A percentile compares a stretch with the other conserved stretches of the same genome.
Conservation (phyloP, 2,329 filamentous ascomycete species). For the Sphaerulina musiva region DNA sequence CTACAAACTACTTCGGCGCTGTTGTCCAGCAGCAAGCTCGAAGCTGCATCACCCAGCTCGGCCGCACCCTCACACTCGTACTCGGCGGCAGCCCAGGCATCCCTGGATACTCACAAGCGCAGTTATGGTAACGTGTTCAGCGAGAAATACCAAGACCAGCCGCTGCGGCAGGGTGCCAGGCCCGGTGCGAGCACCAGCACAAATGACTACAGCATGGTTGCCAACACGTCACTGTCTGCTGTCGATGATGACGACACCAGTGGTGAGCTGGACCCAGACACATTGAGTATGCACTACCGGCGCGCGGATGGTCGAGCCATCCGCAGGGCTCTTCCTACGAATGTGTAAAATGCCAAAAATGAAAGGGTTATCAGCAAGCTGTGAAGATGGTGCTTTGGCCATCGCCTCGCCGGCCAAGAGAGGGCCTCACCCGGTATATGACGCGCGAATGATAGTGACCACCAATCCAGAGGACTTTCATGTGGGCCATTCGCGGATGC, state of each 20-base stretch:
- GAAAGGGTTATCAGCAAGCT: not conserved
- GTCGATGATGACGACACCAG: slow-evolving; percentile 32
- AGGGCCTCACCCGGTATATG: no score
- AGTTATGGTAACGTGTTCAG: slow-evolving; percentile 42
- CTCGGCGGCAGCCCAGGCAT: slow-evolving; percentile 21
- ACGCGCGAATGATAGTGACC: no score
- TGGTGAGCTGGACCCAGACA: slow-evolving; percentile 28
- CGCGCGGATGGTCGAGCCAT: slow-evolving; percentile 40
- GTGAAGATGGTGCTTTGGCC: no score
- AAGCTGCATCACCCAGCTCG: slow-evolving; percentile 43
- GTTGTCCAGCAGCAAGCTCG: slow-evolving; percentile 32
- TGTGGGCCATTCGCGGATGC: no score
- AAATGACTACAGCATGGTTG: slow-evolving; percentile 8
- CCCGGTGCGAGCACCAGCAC: slow-evolving; percentile 26
- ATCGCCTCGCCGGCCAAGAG: no score
- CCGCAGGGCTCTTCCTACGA: slow-evolving; percentile 24
- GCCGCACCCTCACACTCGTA: slow-evolving; percentile 28
- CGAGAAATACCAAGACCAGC: slow-evolving; percentile 37
- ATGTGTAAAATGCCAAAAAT: slow-evolving; percentile 1
- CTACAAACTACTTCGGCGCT: slow-evolving; percentile 34
- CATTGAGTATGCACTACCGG: slow-evolving; percentile 40
- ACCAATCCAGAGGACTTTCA: no score
- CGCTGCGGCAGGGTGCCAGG: slow-evolving; percentile 41
- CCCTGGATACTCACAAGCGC: slow-evolving; percentile 38
- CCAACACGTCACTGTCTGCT: slow-evolving; percentile 14